Conservation (phyloP, 371 early-diverging fungal species). For the Mortierella sp. region DNA sequence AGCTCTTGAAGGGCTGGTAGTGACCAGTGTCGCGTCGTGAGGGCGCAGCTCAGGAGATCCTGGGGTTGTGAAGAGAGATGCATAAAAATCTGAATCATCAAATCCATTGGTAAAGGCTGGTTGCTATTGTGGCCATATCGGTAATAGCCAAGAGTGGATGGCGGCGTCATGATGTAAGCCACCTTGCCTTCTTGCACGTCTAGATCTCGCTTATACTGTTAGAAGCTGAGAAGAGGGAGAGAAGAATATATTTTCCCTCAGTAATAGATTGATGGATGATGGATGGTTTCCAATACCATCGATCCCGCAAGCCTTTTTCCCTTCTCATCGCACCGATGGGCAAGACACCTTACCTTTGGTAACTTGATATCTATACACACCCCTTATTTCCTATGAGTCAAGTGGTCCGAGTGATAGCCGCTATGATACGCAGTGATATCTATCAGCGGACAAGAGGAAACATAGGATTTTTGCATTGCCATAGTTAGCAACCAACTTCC, state of each 20-base stretch:
- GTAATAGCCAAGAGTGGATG: constrained; percentile 15
- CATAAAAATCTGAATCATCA: constrained; percentile 51
- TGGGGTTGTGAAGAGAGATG: constrained; percentile 37
- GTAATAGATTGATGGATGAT: no score
- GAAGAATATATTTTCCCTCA: neutral
- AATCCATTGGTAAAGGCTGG: constrained; percentile 38
- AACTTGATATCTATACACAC: no score
- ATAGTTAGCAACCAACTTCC: neutral
- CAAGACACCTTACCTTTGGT: no score
- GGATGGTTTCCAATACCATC: no score
- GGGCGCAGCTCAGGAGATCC: constrained; percentile 47
- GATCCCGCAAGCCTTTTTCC: no score
- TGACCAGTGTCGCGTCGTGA: constrained; percentile 38
- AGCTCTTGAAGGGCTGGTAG: constrained; percentile 48
- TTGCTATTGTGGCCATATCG: constrained; percentile 12
- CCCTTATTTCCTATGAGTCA: no score
- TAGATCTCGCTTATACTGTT: neutral
- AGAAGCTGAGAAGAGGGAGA: neutral
- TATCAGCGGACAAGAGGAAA: no score
- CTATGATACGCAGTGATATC: no score
- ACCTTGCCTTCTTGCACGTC: neutral
- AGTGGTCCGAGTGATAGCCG: no score
- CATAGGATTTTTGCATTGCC: neutral
- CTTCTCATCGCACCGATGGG: no score
- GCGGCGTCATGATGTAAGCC: constrained; percentile 5